phyloP scores from a whole-genome alignment of 2,329 filamentous ascomycete genomes.

The Fusarium sp. region DNA sequence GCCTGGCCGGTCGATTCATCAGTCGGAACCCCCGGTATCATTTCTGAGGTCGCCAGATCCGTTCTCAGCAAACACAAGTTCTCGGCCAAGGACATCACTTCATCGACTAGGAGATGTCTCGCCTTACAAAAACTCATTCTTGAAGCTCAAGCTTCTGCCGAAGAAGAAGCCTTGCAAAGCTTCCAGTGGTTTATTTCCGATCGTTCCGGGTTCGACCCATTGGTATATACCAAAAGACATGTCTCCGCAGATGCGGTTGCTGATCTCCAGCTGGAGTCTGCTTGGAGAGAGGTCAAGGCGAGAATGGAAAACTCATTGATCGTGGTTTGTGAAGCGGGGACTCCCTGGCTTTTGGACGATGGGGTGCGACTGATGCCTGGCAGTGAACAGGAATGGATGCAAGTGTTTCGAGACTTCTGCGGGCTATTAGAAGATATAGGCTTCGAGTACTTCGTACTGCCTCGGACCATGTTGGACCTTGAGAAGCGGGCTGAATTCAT shows the following conservation, averaged over 20 bases:
- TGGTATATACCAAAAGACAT: constrained; percentile 53
- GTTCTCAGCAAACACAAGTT: background rate
- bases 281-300: constrained; percentile 47
- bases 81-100: background rate
- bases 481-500: constrained; percentile 11
- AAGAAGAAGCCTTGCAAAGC: constrained; percentile 35
- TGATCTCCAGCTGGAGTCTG: constrained; percentile 21
- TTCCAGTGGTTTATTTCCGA: constrained; percentile 55
- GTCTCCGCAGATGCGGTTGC: constrained; percentile 43
- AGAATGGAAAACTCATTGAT: constrained; percentile 51
- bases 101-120: background rate
- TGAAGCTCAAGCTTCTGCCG: constrained; percentile 49
- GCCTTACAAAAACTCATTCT: constrained; percentile 53
- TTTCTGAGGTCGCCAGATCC: background rate
- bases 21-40: constrained; percentile 14
- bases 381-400: constrained; percentile 9
- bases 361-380: constrained; percentile 33
- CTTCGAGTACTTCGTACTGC: constrained; percentile 12
- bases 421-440: constrained; percentile 5
- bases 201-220: constrained; percentile 55
- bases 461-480: constrained; percentile 5
- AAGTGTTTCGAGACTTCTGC: constrained; percentile 21
- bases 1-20: constrained; percentile 4
- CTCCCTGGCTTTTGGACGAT: constrained; percentile 27
- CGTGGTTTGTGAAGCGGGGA: constrained; percentile 51